These are phyloP conservation scores for Aspergillus egyptiacus DNA, from an alignment of 495 filamentous ascomycete genomes.

Conservation along the genomic window DNA sequence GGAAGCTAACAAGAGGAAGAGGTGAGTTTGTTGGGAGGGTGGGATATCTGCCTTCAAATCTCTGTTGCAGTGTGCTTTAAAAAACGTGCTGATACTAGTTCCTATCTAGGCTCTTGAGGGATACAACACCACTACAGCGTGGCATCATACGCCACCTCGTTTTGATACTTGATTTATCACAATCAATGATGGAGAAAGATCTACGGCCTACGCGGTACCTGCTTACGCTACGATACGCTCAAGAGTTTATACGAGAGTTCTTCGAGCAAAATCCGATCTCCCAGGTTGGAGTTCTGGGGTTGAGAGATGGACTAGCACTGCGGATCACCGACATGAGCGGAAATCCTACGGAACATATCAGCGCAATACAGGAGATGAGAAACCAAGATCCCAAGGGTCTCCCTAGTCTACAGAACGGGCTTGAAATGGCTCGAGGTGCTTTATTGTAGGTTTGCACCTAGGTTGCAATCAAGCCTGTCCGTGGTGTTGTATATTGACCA, in stretches of 20 bases:
- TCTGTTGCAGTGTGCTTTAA: not conserved
- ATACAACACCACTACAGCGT: constrained; percentile 90
- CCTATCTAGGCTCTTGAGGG: constrained; percentile 61
- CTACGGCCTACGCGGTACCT: constrained; percentile 80
- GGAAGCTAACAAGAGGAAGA: constrained; percentile 68
- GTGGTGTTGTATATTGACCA: constrained; percentile 14
- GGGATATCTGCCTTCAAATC: not conserved
- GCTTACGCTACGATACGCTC: constrained; percentile 74
- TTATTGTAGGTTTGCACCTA: constrained; percentile 61
- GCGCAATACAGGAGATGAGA: constrained; percentile 63
- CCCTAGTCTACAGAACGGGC: constrained; percentile 87
- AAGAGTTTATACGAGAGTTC: constrained; percentile 86
- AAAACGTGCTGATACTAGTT: constrained; percentile 8
- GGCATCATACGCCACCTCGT: constrained; percentile 95
- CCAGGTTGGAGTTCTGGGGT: constrained; percentile 82
- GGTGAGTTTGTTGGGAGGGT: constrained; percentile 39
- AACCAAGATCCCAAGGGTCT: constrained; percentile 78
- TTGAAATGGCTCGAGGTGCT: constrained; percentile 87
- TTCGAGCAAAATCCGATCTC: constrained; percentile 99
- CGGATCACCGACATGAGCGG: constrained; percentile 84
- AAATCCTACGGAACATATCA: constrained; percentile 83
- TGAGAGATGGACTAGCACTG: constrained; percentile 84
- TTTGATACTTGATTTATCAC: constrained; percentile 85
- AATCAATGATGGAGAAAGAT: constrained; percentile 94
- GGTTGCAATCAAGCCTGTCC: not conserved